Evolutionary conservation across 257 asterid genomes (phyloP).

Genomic region (Forsythia suspensa): DNA sequence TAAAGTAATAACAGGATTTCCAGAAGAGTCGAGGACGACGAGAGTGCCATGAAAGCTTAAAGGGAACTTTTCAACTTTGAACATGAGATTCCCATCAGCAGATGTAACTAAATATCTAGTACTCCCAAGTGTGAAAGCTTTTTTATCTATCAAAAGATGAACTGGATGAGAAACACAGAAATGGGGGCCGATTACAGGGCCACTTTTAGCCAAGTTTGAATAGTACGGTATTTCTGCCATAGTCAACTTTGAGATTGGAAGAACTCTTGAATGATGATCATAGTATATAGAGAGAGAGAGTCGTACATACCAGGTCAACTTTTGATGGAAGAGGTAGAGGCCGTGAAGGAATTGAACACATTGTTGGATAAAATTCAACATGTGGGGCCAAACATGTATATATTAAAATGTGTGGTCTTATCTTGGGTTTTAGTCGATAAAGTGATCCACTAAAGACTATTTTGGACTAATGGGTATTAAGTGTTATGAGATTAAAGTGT

Average conservation of each 20-base stretch:
- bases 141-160: constrained; percentile 26
- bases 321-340: not conserved
- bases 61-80: constrained; percentile 26
- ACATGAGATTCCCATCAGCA: constrained; percentile 29
- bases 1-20: constrained; percentile 37
- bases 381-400: too few relatives aligned
- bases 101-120: constrained; percentile 24
- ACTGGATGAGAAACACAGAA: constrained; percentile 28
- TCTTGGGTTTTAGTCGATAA: too few relatives aligned
- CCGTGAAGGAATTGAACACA: not conserved
- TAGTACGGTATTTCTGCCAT: not conserved
- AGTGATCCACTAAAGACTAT: too few relatives aligned
- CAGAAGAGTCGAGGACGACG: constrained; percentile 33
- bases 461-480: too few relatives aligned
- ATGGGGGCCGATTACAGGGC: constrained; percentile 30
- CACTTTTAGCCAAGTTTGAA: not conserved
- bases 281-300: not conserved
- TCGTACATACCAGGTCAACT: not conserved
- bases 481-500: too few relatives aligned
- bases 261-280: not conserved
- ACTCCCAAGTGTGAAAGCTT: not conserved
- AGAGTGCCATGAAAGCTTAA: constrained; percentile 22
- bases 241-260: not conserved
- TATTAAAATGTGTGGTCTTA: too few relatives aligned
- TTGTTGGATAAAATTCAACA: too few relatives aligned